Conservation (phyloP, 495 filamentous ascomycete genomes). For the Hypoxylon crocopeplum region DNA sequence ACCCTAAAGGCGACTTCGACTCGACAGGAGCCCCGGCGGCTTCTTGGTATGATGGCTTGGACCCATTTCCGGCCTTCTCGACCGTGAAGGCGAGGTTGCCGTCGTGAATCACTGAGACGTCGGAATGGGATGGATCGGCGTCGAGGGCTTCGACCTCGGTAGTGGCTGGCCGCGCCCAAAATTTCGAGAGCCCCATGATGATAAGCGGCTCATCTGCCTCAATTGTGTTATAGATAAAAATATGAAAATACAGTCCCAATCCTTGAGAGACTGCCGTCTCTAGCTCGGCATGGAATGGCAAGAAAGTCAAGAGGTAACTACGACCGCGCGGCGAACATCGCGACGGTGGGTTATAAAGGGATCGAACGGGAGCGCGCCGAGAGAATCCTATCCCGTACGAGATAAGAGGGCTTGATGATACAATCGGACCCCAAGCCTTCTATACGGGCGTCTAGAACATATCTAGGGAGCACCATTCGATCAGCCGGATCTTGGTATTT, state of each 20-base stretch:
- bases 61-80: slow-evolving; percentile 63
- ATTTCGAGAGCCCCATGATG: slow-evolving; percentile 23
- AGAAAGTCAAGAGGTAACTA: background rate
- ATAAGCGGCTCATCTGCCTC: background rate
- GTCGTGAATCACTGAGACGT: slow-evolving; percentile 41
- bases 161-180: slow-evolving; percentile 14
- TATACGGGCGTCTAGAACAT: slow-evolving; percentile 2
- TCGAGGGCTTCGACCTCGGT: slow-evolving; percentile 17
- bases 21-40: slow-evolving; percentile 69
- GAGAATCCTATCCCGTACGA: background rate
- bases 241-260: too few species aligned
- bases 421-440: slow-evolving; percentile 16
- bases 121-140: slow-evolving; percentile 10
- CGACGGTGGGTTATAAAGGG: background rate
- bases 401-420: slow-evolving; percentile 18
- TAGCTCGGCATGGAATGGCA: background rate
- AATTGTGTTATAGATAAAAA: too few species aligned
- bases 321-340: background rate
- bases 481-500: background rate
- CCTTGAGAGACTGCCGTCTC: background rate
- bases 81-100: slow-evolving; percentile 58
- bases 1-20: slow-evolving; percentile 63
- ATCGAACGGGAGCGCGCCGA: slow-evolving; percentile 5
- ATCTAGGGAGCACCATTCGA: background rate
- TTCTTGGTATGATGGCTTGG: slow-evolving; percentile 65